Percentiles rank a stretch among this genome's conserved stretches.
Conservation (phyloP, 164 flowering plant species). For the Paratinospora sagittata region DNA sequence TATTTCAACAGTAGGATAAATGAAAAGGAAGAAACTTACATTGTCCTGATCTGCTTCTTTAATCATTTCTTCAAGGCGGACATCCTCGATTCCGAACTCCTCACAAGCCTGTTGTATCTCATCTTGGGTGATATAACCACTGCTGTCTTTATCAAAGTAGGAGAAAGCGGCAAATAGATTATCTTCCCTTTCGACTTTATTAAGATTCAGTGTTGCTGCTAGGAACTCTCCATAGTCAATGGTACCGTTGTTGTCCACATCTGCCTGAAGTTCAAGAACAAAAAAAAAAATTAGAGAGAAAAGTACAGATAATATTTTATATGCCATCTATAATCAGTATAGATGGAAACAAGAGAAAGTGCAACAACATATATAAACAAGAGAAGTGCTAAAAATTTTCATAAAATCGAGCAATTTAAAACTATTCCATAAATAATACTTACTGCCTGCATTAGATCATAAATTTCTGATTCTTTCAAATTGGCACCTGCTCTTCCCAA, state of each 20-base stretch:
- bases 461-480: slow-evolving; percentile 70
- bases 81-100: slow-evolving; percentile 57
- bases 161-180: slow-evolving; percentile 66
- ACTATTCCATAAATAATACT: slow-evolving; percentile 23
- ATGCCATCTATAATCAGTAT: neutral
- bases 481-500: slow-evolving; percentile 70
- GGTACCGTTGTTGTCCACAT: slow-evolving; percentile 68
- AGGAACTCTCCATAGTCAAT: slow-evolving; percentile 77
- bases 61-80: slow-evolving; percentile 60
- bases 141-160: slow-evolving; percentile 81
- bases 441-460: slow-evolving; percentile 79
- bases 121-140: slow-evolving; percentile 73
- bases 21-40: slow-evolving; percentile 32
- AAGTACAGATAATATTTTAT: no score
- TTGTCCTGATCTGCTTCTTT: slow-evolving; percentile 66
- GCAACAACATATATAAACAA: neutral
- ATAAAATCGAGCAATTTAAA: neutral
- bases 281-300: neutral
- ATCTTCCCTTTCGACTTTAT: slow-evolving; percentile 60
- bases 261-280: slow-evolving; percentile 44
- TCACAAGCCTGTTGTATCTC: slow-evolving; percentile 75
- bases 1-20: neutral
- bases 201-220: slow-evolving; percentile 69
- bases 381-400: neutral
- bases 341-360: neutral